Conservation (phyloP, 768 basidiomycete species). For the Sarcodon aspratus region DNA sequence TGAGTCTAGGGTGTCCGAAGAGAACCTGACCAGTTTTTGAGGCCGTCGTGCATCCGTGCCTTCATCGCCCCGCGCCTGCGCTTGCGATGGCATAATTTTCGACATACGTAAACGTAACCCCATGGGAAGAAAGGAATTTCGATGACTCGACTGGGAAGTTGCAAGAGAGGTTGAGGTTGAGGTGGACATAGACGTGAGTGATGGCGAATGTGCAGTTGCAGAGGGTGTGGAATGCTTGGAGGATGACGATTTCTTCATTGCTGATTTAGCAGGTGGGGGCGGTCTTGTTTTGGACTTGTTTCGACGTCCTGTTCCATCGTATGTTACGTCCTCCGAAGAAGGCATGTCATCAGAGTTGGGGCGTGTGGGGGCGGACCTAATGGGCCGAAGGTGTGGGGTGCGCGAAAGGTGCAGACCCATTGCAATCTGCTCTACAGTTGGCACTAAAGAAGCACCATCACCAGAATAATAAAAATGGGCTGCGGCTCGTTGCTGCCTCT, state of each 20-base stretch:
- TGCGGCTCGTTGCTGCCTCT: too few relatives aligned
- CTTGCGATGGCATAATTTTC: constrained; percentile 23
- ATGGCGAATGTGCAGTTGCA: constrained; percentile 51
- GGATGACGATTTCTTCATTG: constrained; percentile 6
- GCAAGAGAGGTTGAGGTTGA: constrained; percentile 24
- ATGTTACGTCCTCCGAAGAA: background rate
- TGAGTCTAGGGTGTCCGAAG: background rate
- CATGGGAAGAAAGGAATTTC: constrained; percentile 21
- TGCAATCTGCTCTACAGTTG: constrained; percentile 66
- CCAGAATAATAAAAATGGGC: too few relatives aligned
- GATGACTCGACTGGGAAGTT: constrained; percentile 9
- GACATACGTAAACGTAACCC: constrained; percentile 37
- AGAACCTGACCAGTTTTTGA: background rate
- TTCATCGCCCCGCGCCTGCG: constrained; percentile 12
- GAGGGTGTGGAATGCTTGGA: constrained; percentile 23
- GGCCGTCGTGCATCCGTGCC: constrained; percentile 6
- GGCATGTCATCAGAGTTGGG: background rate
- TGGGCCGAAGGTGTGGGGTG: constrained; percentile 56
- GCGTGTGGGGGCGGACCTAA: constrained; percentile 3
- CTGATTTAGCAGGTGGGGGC: constrained; percentile 5
- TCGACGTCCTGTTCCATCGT: background rate
- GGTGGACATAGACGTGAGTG: constrained; percentile 39
- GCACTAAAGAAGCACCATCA: constrained; percentile 10
- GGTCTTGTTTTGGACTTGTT: background rate
- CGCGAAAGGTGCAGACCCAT: constrained; percentile 74